Conservation (phyloP, 2,329 filamentous ascomycete species). For the Cladophialophora psammophila region DNA sequence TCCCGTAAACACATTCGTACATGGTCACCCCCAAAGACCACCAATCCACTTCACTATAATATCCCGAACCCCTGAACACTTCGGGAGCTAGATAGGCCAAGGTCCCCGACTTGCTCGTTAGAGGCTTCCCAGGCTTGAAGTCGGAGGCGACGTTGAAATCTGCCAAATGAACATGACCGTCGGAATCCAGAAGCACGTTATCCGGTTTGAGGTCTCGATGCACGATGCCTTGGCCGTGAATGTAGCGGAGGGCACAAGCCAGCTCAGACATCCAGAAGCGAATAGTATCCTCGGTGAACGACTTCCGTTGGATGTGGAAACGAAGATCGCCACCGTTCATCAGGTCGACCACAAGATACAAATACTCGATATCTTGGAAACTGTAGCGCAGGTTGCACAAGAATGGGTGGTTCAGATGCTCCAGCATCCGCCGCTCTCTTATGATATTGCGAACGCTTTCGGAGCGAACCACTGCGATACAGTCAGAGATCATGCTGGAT, state of each 20-base stretch:
- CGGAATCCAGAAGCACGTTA: constrained; percentile 84
- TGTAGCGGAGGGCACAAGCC: constrained; percentile 86
- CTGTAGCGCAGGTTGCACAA: constrained; percentile 98
- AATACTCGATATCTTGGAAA: constrained; percentile 98
- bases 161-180: constrained; percentile 94
- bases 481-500: neutral
- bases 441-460: constrained; percentile 99
- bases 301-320: constrained; percentile 97
- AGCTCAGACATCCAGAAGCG: constrained; percentile 97
- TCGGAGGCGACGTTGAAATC: constrained; percentile 99
- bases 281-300: constrained; percentile 95
- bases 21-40: constrained; percentile 98
- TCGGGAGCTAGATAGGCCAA: constrained; percentile 95
- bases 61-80: constrained; percentile 89
- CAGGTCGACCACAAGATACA: constrained; percentile 96
- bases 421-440: constrained; percentile 94
- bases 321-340: constrained; percentile 97
- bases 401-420: constrained; percentile 97
- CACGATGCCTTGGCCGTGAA: constrained; percentile 85
- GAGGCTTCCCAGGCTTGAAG: constrained; percentile 77
- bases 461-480: constrained; percentile 80
- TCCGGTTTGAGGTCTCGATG: constrained; percentile 93
- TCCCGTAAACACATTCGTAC: constrained; percentile 99
- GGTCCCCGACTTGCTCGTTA: constrained; percentile 96
- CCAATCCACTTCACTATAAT: constrained; percentile 92